Percentiles rank a stretch among this genome's conserved stretches.
Conservation (phyloP, 768 basidiomycete species). For the Phlebiopsis gigantea region DNA sequence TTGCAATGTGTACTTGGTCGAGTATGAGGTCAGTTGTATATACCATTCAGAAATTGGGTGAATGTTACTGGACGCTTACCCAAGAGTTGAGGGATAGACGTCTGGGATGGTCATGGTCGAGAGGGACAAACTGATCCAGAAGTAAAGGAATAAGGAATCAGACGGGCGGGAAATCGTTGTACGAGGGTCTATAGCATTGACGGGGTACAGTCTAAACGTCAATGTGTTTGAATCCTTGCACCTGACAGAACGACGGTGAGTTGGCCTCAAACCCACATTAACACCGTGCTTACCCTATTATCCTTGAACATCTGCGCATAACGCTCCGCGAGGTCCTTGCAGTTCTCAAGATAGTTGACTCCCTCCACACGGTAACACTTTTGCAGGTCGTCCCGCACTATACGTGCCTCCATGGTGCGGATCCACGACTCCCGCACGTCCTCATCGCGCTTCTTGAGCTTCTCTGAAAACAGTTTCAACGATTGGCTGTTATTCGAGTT, state of each 20-base stretch:
- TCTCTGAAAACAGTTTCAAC: conserved; percentile 35
- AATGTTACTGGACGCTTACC: no score
- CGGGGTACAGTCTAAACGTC: conserved; percentile 36
- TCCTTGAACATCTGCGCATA: conserved; percentile 76
- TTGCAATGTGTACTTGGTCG: no score
- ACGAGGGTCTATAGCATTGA: background rate
- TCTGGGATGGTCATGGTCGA: no score
- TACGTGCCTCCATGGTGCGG: conserved; percentile 85
- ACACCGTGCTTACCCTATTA: conserved; percentile 59
- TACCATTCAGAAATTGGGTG: no score
- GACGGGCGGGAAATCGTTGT: no score
- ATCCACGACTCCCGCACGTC: conserved; percentile 91
- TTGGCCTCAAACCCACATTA: background rate
- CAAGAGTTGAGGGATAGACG: no score
- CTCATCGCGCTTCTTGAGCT: conserved; percentile 64
- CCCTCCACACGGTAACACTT: conserved; percentile 91
- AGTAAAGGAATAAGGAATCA: no score
- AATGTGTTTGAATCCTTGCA: conserved; percentile 81
- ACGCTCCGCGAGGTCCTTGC: conserved; percentile 79
- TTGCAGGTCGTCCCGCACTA: conserved; percentile 82
- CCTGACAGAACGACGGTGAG: conserved; percentile 37
- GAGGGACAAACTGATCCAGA: no score
- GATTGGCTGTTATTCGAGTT: background rate
- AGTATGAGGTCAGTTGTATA: no score
- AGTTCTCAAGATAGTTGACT: conserved; percentile 87